phyloP scores from a whole-genome alignment of 768 basidiomycete species.

The Suillus tomentosus region DNA sequence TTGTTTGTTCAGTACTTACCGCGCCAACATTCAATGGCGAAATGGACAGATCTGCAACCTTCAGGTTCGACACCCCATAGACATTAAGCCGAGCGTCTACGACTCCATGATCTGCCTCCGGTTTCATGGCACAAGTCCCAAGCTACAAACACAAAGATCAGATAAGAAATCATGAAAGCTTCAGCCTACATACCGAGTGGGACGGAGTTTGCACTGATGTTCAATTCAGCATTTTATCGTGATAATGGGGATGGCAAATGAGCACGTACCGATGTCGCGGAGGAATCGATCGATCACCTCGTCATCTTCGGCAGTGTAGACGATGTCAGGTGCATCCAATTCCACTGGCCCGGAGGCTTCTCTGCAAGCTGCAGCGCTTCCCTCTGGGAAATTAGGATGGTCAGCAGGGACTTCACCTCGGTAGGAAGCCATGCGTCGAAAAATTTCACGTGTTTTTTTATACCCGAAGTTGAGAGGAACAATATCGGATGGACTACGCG shows the following conservation, averaged over 20 bases:
- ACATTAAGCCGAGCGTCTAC: conserved; percentile 65
- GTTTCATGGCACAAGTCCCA: conserved; percentile 71
- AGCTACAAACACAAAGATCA: conserved; percentile 36
- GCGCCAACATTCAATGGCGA: conserved; percentile 40
- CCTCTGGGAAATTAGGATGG: conserved; percentile 27
- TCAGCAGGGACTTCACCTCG: conserved; percentile 35
- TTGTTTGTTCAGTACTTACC: conserved; percentile 19
- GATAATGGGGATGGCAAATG: neutral
- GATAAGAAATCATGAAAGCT: neutral
- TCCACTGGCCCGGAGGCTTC: conserved; percentile 22
- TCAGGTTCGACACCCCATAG: conserved; percentile 57
- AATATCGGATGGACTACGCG: conserved; percentile 27
- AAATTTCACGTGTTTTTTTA: conserved; percentile 29
- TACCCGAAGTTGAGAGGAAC: conserved; percentile 29
- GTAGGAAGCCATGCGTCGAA: conserved; percentile 44
- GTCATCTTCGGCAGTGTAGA: conserved; percentile 38
- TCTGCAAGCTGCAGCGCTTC: conserved; percentile 30
- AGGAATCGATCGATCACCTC: conserved; percentile 33
- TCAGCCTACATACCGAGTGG: conserved; percentile 30
- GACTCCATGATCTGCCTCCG: conserved; percentile 56
- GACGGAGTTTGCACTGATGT: conserved; percentile 31
- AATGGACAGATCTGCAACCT: conserved; percentile 57
- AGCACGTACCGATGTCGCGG: conserved; percentile 21
- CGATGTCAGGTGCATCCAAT: conserved; percentile 31
- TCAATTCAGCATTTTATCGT: neutral